Evolutionary conservation across 768 basidiomycete genomes (phyloP).

Genomic region (Calvatia gigantea): DNA sequence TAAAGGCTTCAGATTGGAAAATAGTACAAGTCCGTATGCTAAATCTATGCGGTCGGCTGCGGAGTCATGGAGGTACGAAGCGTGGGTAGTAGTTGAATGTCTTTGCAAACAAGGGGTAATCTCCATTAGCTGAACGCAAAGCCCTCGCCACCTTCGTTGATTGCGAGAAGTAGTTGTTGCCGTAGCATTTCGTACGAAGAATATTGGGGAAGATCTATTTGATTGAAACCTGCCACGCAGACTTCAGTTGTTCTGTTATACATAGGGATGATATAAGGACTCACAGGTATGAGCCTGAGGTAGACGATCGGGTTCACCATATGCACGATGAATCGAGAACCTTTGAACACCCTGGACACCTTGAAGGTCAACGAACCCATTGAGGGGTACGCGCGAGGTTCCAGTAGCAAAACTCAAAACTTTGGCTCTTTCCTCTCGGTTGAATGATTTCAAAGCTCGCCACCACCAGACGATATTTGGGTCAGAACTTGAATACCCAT

Average conservation of each 20-base stretch:
- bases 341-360: constrained; percentile 91
- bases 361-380: constrained; percentile 93
- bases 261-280: constrained; percentile 21
- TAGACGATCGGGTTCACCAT: constrained; percentile 79
- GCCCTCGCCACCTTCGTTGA: constrained; percentile 94
- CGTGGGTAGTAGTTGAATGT: constrained; percentile 6
- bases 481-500: constrained; percentile 83
- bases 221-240: constrained; percentile 73
- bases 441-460: constrained; percentile 96
- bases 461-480: constrained; percentile 99
- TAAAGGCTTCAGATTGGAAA: not conserved
- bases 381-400: constrained; percentile 88
- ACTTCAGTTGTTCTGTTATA: not conserved
- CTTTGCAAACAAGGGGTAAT: constrained; percentile 29
- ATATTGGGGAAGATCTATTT: constrained; percentile 92
- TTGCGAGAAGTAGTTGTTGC: constrained; percentile 84
- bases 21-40: constrained; percentile 13
- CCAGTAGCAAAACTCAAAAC: constrained; percentile 97
- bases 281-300: constrained; percentile 89
- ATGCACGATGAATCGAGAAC: constrained; percentile 94
- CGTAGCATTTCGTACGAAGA: constrained; percentile 96
- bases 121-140: constrained; percentile 71
- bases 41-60: constrained; percentile 14
- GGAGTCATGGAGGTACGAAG: not conserved
- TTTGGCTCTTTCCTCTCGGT: constrained; percentile 93